Evolutionary conservation across 2,329 filamentous ascomycete species (phyloP), one percentile per base, ranked within the genome.

Genomic region (Diaporthe longicolla): DNA sequence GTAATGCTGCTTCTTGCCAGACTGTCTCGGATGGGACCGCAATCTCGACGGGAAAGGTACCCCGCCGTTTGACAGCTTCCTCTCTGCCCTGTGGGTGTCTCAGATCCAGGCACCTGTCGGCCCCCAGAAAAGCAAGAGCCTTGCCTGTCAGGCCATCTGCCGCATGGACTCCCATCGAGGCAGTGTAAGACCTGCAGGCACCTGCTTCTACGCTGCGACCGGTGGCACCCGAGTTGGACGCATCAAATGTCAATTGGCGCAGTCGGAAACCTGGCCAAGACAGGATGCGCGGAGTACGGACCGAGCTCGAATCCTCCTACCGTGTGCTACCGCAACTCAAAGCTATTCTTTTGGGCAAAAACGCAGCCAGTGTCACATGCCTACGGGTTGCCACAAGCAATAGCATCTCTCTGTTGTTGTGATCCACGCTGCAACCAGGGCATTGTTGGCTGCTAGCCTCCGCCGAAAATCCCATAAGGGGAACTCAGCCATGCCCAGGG

Each of bases 11-110:
- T 71, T 71, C 50, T 54, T 29, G 43, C 50, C 50, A 54, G 19
- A 40, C 35, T 71, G 68, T 74, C 72, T 71, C 61, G 37, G 52
- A 65, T 71, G 73, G 70, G 52, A 72, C 73, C 73, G 73, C 40
- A 69, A 50, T 71, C 57, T 68, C 61, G 61, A 69, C 70, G 70
- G 70, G 55, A 58, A 52, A 17, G 63, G n/a, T 68, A 59, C 61
- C 59, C 70, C 63, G 63, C 63, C 48, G 63, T 66, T 66, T 68
- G 63, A 68, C 63, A 54, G 58, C 70, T 52, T 35, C 73, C 52
- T 72, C 37, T 74, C 37, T 59, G 70, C 55, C n/a, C 54, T 45
- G 52, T 26, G 55, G 24, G 11, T 73, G 63, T 59, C 63, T 71
- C 70, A 71, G 70, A 63, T 61, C 57, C 35, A 48, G 70, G 13